Conservation (phyloP, 257 asterid species). For the Penstemon barbatus region DNA sequence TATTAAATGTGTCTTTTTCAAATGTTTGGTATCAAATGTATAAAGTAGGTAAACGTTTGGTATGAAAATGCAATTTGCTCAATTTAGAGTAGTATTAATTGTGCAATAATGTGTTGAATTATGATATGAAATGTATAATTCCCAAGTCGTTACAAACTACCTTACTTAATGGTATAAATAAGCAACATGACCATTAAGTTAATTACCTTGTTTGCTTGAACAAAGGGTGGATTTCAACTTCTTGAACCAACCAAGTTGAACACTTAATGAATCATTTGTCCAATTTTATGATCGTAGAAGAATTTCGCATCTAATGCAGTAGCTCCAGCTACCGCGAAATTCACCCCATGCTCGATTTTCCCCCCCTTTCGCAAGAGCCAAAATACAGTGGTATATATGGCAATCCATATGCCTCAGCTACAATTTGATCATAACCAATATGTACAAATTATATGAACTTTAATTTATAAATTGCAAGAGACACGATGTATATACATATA, state of each 20-base stretch:
- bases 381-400: conserved; percentile 61
- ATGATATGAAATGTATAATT: too few species aligned
- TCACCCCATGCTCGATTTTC: conserved; percentile 60
- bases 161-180: too few species aligned
- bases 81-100: too few species aligned
- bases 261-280: conserved; percentile 63
- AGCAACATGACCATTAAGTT: too few species aligned
- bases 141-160: too few species aligned
- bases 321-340: conserved; percentile 87
- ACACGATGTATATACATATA: neutral
- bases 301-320: conserved; percentile 70
- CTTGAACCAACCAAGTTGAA: conserved; percentile 77
- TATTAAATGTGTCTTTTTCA: too few species aligned
- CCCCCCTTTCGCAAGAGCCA: conserved; percentile 39
- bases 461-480: neutral
- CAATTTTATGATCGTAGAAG: conserved; percentile 56
- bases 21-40: too few species aligned
- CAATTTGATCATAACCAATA: conserved; percentile 4
- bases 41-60: too few species aligned
- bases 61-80: too few species aligned
- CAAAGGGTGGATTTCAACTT: conserved; percentile 57
- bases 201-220: conserved; percentile 52
- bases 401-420: conserved; percentile 82
- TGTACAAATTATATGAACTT: neutral
- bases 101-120: too few species aligned